A percentile compares a stretch with the other conserved stretches of the same genome.
Evolutionary conservation across 371 early-diverging fungal genomes (phyloP).

Genomic region (Nematocida ausubeli): DNA sequence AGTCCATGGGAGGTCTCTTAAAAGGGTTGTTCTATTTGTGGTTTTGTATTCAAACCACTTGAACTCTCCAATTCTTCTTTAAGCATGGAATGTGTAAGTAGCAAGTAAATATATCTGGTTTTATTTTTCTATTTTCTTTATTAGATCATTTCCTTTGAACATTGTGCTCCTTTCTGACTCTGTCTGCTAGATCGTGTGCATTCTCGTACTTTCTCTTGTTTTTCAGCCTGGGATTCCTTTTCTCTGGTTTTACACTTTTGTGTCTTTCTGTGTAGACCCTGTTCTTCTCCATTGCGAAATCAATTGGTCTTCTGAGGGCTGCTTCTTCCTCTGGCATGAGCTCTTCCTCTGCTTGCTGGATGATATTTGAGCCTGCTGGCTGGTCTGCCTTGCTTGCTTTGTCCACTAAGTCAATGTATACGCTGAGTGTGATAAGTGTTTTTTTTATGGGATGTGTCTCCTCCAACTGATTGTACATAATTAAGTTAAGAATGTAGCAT

Average conservation of each 20-base stretch:
- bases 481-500: constrained; percentile 50
- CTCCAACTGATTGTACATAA: constrained; percentile 49
- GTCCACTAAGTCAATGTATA: constrained; percentile 45
- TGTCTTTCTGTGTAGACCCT: constrained; percentile 12
- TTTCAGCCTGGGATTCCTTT: constrained; percentile 41
- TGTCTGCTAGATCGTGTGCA: constrained; percentile 32
- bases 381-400: constrained; percentile 17
- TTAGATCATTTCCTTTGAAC: background rate
- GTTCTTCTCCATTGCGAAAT: constrained; percentile 46
- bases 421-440: constrained; percentile 47
- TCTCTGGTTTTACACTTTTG: background rate
- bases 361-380: constrained; percentile 30
- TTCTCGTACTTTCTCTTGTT: constrained; percentile 53
- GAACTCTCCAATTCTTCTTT: constrained; percentile 25
- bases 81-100: too few species aligned
- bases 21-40: constrained; percentile 28
- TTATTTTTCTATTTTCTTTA: background rate
- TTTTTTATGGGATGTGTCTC: constrained; percentile 36
- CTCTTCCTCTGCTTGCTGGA: constrained; percentile 10
- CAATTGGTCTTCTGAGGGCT: constrained; percentile 16
- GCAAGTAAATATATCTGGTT: too few species aligned
- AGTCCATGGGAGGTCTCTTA: constrained; percentile 21
- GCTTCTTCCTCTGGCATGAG: background rate
- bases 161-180: constrained; percentile 28
- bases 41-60: constrained; percentile 5